Evolutionary conservation across 2,329 filamentous ascomycete genomes (phyloP).

Genomic region (Claviceps fusiformis): DNA sequence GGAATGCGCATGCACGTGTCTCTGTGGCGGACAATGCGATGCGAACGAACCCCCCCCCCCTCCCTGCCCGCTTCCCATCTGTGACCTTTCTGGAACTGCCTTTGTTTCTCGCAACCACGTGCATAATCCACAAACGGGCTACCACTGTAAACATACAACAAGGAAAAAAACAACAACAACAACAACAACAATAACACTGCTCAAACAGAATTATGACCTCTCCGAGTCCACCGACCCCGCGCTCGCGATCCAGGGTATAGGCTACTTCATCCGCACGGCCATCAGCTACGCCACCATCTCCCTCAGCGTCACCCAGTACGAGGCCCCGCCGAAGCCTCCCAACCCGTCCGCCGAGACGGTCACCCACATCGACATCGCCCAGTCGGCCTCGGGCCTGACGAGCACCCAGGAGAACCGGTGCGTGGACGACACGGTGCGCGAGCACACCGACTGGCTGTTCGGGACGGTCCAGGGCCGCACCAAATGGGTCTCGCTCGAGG

Average conservation of each 20-base stretch:
- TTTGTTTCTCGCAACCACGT: no score
- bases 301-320: conserved; percentile 45
- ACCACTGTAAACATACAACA: no score
- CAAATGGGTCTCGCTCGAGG: conserved; percentile 32
- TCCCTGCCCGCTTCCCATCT: no score
- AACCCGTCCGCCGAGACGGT: conserved; percentile 25
- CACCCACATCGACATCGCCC: conserved; percentile 57
- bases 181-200: no score
- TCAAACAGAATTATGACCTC: conserved; percentile 54
- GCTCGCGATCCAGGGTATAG: conserved; percentile 58
- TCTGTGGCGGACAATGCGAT: no score
- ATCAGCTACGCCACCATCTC: conserved; percentile 57
- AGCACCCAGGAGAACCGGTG: conserved; percentile 46
- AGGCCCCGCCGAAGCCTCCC: conserved; percentile 28
- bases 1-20: no score
- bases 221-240: conserved; percentile 56
- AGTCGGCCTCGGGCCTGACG: conserved; percentile 58
- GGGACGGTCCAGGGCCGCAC: conserved; percentile 53
- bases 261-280: conserved; percentile 60
- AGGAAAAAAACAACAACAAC: no score
- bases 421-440: conserved; percentile 38
- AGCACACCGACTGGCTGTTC: conserved; percentile 69
- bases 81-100: no score
- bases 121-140: no score
- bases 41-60: no score